These are phyloP conservation scores for Candida nemodendra DNA, from an alignment of 805 yeast genomes.

Conservation along the genomic window DNA sequence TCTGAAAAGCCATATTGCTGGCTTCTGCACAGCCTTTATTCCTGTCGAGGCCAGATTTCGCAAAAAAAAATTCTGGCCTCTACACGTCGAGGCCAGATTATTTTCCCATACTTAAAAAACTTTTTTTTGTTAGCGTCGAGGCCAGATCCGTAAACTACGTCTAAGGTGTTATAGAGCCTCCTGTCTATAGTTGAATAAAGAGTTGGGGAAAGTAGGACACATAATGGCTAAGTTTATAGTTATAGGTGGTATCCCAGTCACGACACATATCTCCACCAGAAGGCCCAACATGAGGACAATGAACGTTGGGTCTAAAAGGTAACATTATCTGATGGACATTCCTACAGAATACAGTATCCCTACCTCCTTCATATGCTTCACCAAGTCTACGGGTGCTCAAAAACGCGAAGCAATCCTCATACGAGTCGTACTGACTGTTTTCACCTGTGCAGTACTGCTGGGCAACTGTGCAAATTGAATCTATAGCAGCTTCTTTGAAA, in stretches of 20 bases:
- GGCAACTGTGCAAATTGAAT: constrained; percentile 22
- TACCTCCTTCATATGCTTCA: constrained; percentile 25
- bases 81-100: no score
- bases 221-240: no score
- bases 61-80: no score
- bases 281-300: constrained; percentile 28
- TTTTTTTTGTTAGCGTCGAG: no score
- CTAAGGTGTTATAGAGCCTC: no score
- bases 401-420: constrained; percentile 14
- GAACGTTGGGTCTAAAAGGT: constrained; percentile 21
- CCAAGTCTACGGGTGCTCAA: constrained; percentile 16
- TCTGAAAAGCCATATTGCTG: no score
- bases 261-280: constrained; percentile 28
- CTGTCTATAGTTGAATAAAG: no score
- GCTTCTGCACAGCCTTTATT: no score
- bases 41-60: no score
- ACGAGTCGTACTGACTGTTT: constrained; percentile 16
- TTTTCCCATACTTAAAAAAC: no score
- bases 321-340: constrained; percentile 27
- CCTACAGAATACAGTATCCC: constrained; percentile 26
- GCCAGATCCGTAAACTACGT: no score
- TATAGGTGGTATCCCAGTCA: constrained; percentile 18
- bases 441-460: constrained; percentile 19
- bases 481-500: constrained; percentile 9
- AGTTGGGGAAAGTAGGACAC: no score